A percentile compares a stretch with the other conserved stretches of the same genome.
These are phyloP conservation scores for Xylariaceae sp. DNA, from an alignment of 2,329 filamentous ascomycete species.

Conservation along the genomic window DNA sequence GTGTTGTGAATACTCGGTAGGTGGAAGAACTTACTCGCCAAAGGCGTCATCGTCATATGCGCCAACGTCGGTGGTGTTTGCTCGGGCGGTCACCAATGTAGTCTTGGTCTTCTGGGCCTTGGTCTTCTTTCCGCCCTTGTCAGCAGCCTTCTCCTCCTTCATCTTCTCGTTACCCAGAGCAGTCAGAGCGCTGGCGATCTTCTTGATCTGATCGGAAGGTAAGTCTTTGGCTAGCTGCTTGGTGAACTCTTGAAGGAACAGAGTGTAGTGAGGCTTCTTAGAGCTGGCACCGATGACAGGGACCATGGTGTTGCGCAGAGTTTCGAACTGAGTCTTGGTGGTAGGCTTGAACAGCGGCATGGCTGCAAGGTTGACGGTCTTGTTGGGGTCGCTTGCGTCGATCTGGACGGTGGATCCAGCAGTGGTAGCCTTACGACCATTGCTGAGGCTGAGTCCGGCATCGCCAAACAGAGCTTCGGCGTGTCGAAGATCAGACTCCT, in stretches of 20 bases:
- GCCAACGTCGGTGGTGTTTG: slow-evolving; percentile 64
- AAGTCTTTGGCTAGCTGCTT: slow-evolving; percentile 86
- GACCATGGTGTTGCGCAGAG: slow-evolving; percentile 71
- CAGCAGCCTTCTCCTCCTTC: slow-evolving; percentile 93
- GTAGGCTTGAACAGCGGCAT: slow-evolving; percentile 85
- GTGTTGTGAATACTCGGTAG: background rate
- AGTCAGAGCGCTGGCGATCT: slow-evolving; percentile 83
- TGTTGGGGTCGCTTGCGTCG: slow-evolving; percentile 68
- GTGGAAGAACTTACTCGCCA: slow-evolving; percentile 66
- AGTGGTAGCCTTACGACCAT: slow-evolving; percentile 63
- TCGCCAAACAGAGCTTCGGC: slow-evolving; percentile 87
- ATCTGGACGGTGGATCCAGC: slow-evolving; percentile 63
- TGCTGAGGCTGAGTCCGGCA: slow-evolving; percentile 56
- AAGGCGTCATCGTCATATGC: slow-evolving; percentile 76
- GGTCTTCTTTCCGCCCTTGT: slow-evolving; percentile 93
- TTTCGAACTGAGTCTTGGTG: slow-evolving; percentile 81
- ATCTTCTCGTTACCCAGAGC: slow-evolving; percentile 94
- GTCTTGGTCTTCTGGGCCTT: slow-evolving; percentile 97
- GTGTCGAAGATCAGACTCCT: slow-evolving; percentile 84
- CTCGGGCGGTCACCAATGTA: slow-evolving; percentile 64
- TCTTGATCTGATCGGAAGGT: slow-evolving; percentile 92
- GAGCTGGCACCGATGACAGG: slow-evolving; percentile 70
- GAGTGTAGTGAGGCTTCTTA: slow-evolving; percentile 85
- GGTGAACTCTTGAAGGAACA: slow-evolving; percentile 87
- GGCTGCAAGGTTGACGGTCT: slow-evolving; percentile 74